Evolutionary conservation across 495 filamentous ascomycete species (phyloP).

Genomic region (Penicillium subrubescens): DNA sequence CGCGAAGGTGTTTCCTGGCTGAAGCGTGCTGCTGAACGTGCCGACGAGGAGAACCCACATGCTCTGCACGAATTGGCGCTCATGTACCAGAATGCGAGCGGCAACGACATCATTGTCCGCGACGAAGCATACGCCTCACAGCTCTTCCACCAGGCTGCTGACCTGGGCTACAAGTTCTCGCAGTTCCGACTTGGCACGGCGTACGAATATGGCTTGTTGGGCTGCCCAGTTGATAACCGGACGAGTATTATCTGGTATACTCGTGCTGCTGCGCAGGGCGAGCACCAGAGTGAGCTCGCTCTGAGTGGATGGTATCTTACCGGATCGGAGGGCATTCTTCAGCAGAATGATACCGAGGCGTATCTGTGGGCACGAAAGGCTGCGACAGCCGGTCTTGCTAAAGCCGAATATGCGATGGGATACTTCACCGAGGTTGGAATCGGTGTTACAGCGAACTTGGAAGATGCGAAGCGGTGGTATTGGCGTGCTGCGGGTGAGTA

Average conservation of each 20-base stretch:
- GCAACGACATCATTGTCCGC: slow-evolving; percentile 70
- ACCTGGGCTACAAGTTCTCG: slow-evolving; percentile 90
- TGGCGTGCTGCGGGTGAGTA: slow-evolving; percentile 96
- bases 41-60: slow-evolving; percentile 89
- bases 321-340: slow-evolving; percentile 80
- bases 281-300: slow-evolving; percentile 91
- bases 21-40: slow-evolving; percentile 87
- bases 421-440: slow-evolving; percentile 97
- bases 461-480: slow-evolving; percentile 98
- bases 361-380: slow-evolving; percentile 97
- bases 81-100: slow-evolving; percentile 72
- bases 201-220: slow-evolving; percentile 87
- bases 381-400: slow-evolving; percentile 77
- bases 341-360: slow-evolving; percentile 93
- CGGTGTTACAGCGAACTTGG: slow-evolving; percentile 79
- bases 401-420: slow-evolving; percentile 97
- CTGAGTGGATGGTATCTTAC: slow-evolving; percentile 97
- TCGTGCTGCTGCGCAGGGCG: slow-evolving; percentile 85
- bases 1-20: slow-evolving; percentile 88
- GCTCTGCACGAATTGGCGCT: slow-evolving; percentile 90
- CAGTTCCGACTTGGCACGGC: slow-evolving; percentile 87
- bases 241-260: slow-evolving; percentile 92
- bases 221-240: slow-evolving; percentile 77
- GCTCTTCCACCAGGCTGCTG: slow-evolving; percentile 85
- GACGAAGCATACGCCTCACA: slow-evolving; percentile 78